Evolutionary conservation across 371 early-diverging fungal genomes (phyloP).

Genomic region (Batrachochytrium dendrobatidis): DNA sequence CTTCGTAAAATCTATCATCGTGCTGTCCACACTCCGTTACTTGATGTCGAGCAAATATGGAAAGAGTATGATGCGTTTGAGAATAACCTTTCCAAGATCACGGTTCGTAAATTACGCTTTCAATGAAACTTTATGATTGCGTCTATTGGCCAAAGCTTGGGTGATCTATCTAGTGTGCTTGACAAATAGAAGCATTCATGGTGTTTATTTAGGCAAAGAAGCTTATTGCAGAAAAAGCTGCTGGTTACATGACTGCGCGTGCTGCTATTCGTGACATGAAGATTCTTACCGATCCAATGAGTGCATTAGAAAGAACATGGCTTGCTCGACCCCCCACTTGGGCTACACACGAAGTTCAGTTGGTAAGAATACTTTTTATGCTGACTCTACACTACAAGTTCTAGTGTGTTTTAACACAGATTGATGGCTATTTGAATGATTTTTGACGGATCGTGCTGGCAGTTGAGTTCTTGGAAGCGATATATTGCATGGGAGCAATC

Average conservation of each 20-base stretch:
- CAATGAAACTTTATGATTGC: not conserved
- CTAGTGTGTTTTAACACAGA: not conserved
- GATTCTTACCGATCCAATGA: slow-evolving; percentile 64
- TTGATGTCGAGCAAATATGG: slow-evolving; percentile 87
- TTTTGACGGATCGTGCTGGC: not conserved
- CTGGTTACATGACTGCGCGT: slow-evolving; percentile 89
- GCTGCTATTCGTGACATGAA: slow-evolving; percentile 75
- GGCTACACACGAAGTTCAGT: slow-evolving; percentile 61
- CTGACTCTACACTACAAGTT: not conserved
- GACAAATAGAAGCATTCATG: slow-evolving; percentile 1
- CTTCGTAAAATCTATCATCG: slow-evolving; percentile 79
- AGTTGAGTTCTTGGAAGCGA: slow-evolving; percentile 59
- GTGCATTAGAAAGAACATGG: slow-evolving; percentile 35
- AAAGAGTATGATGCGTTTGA: slow-evolving; percentile 93
- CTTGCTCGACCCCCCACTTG: slow-evolving; percentile 79
- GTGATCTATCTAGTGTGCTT: not conserved
- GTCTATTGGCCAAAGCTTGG: not conserved
- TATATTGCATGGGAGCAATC: slow-evolving; percentile 86
- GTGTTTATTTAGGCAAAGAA: slow-evolving; percentile 62
- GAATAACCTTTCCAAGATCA: slow-evolving; percentile 72
- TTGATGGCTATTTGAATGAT: not conserved
- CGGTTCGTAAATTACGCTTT: slow-evolving; percentile 37
- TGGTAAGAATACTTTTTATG: slow-evolving; percentile 41
- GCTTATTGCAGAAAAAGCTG: slow-evolving; percentile 70
- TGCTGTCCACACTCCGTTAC: slow-evolving; percentile 77